Conservation (phyloP, 1,139 yeast genomes). For the Suhomyces ambrosiae region DNA sequence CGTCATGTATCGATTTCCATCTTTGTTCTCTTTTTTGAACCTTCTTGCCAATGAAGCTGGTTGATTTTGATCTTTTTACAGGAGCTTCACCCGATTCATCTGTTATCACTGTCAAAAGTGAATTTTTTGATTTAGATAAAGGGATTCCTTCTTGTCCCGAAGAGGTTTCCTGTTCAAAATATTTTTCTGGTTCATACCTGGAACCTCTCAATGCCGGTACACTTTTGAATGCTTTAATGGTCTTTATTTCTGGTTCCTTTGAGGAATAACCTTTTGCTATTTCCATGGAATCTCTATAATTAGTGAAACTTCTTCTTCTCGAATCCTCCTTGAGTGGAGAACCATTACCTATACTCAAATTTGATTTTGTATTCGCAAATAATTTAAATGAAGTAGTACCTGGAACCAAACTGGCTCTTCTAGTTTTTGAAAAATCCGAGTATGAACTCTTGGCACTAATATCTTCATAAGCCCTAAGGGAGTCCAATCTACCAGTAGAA, state of each 20-base stretch:
- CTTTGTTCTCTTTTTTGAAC: constrained; percentile 22
- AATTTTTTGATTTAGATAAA: constrained; percentile 8
- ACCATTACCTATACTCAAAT: constrained; percentile 3
- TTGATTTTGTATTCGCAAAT: constrained; percentile 8
- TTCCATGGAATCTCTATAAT: constrained; percentile 5
- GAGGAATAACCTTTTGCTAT: not conserved
- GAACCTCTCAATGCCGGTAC: constrained; percentile 5
- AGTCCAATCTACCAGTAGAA: constrained; percentile 13
- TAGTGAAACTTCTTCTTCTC: constrained; percentile 5
- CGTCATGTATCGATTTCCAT: constrained; percentile 37
- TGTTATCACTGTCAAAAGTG: constrained; percentile 12
- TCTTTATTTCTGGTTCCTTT: constrained; percentile 1
- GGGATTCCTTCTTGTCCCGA: constrained; percentile 2
- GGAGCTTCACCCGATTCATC: constrained; percentile 8
- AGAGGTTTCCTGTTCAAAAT: not conserved
- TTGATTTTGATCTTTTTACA: constrained; percentile 30
- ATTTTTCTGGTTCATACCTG: not conserved
- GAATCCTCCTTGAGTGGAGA: no score
- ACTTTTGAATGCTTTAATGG: constrained; percentile 8
- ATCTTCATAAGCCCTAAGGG: constrained; percentile 3
- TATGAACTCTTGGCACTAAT: constrained; percentile 8
- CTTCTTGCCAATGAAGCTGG: constrained; percentile 23
- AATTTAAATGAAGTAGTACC: constrained; percentile 2
- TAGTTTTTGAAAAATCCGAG: constrained; percentile 8
- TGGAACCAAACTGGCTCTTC: constrained; percentile 1